Evolutionary conservation across 2,329 filamentous ascomycete species (phyloP), one percentile per base, ranked within the genome.

Genomic region (Bipolaris cookei): DNA sequence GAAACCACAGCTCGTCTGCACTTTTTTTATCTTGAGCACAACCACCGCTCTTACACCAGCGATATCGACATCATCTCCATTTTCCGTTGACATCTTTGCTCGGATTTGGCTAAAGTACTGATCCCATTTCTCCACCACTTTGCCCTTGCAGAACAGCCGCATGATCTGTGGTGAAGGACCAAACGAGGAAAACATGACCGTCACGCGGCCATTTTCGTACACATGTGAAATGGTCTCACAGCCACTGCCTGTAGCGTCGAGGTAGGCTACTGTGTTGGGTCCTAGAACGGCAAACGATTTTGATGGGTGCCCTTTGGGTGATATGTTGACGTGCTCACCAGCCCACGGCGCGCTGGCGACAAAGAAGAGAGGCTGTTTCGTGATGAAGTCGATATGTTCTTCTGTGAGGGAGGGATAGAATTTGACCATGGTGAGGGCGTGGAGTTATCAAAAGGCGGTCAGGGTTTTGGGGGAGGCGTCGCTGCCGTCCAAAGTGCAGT

Each of bases 161-260:
- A 89, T 71, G 67, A 90, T 90, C 52, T 86, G 80, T 14, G 88
- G 87, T 0, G 78, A 70, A 3, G 78, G 64, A 1, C 83, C 84
- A 61, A 89, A 90, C 20, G 84, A 87, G 72, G 84, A 88, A 77
- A 92, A 91, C 82, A 92, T 87, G 69, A 93, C 77, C 5, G 89
- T 91, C 16, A 90, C 83, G 14, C 90, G 84, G 28, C 87, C 88
- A 67, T 93, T 93, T 69, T 94, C 90, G 71, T 91, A 88, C 10
- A 91, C 76, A 68, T 93, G 90, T 4, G 86, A 82, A 58, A 93
- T 88, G 3, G 90, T 93, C 78, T 94, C 90, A 68, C 83, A 87
- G 21, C 90, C 90, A 30, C 87, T 90, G 28, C 90, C 90, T 1
- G 88, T 91, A 58, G 87, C 84, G 70, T 93, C 90, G 53, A 92